Percentiles rank a stretch among this genome's conserved stretches.
Evolutionary conservation across 2,329 filamentous ascomycete species (phyloP).

Genomic region (Penicillium sp.): DNA sequence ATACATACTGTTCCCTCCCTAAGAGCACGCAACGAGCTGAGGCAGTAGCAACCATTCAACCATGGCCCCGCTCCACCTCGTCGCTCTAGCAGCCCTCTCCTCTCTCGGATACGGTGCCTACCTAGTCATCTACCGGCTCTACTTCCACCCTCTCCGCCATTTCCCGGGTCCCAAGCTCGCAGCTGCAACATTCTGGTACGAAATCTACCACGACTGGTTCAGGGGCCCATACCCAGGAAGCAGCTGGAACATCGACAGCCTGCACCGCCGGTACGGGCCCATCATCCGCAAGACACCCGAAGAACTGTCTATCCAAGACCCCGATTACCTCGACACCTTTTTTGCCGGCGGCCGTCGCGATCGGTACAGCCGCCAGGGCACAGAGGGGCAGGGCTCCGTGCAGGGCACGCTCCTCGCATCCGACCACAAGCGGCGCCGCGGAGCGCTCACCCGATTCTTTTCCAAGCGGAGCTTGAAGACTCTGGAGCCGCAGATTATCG

Average conservation of each 20-base stretch:
- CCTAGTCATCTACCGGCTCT: conserved; percentile 4
- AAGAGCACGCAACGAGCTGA: not conserved
- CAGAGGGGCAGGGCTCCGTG: not conserved
- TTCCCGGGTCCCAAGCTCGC: conserved; percentile 3
- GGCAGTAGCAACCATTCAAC: not conserved
- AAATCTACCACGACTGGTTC: conserved; percentile 5
- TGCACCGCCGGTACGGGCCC: not conserved
- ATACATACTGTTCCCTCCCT: not conserved
- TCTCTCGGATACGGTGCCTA: not conserved
- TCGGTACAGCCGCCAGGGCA: not conserved
- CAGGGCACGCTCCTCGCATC: not conserved
- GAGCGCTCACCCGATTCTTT: not conserved
- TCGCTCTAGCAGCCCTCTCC: not conserved
- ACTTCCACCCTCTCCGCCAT: conserved; percentile 5
- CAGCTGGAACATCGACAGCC: not conserved
- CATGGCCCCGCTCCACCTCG: not conserved
- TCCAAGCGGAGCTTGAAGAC: not conserved
- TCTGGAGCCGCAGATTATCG: not conserved
- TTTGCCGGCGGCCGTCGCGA: not conserved
- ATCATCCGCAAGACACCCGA: not conserved
- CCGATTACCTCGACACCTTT: not conserved
- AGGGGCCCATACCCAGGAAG: not conserved
- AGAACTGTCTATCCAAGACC: not conserved
- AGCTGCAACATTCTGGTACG: not conserved
- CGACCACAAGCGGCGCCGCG: not conserved